A percentile compares a stretch with the other conserved stretches of the same genome.
These are phyloP conservation scores for Asterionellopsis glacialis DNA, from an alignment of 108 stramenopile genomes.

Conservation along the genomic window DNA sequence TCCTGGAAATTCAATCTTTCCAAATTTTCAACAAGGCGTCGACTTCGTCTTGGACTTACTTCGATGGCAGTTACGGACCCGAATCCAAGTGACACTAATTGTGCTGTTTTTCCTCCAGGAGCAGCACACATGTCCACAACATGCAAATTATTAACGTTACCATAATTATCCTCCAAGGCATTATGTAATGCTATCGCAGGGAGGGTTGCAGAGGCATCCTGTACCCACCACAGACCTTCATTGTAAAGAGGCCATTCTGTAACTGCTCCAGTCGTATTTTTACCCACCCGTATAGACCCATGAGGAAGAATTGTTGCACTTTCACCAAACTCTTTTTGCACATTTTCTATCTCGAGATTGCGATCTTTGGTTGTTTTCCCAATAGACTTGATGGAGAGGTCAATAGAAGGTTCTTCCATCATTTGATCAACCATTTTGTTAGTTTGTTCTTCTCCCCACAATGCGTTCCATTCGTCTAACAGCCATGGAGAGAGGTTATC, in stretches of 20 bases:
- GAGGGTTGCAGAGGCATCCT: conserved; percentile 71
- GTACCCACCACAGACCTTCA: conserved; percentile 82
- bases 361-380: conserved; percentile 9
- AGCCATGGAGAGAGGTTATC: conserved; percentile 70
- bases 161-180: conserved; percentile 26
- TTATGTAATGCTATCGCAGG: conserved; percentile 60
- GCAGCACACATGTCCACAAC: conserved; percentile 97
- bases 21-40: conserved; percentile 52
- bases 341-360: conserved; percentile 6
- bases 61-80: conserved; percentile 70
- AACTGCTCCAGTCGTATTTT: conserved; percentile 33
- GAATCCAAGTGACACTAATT: conserved; percentile 85
- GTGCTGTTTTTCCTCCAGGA: conserved; percentile 96
- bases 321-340: conserved; percentile 22
- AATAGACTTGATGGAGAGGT: conserved; percentile 45
- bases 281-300: conserved; percentile 51
- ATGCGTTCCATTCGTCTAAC: conserved; percentile 34
- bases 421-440: conserved; percentile 44
- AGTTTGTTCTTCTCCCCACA: conserved; percentile 54
- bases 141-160: conserved; percentile 15
- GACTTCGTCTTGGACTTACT: conserved; percentile 34
- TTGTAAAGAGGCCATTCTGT: conserved; percentile 60
- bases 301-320: conserved; percentile 51
- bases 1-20: conserved; percentile 40
- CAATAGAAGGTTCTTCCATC: conserved; percentile 49